phyloP scores from a whole-genome alignment of 1,139 yeast genomes.

The Kodamaea alishanica region DNA sequence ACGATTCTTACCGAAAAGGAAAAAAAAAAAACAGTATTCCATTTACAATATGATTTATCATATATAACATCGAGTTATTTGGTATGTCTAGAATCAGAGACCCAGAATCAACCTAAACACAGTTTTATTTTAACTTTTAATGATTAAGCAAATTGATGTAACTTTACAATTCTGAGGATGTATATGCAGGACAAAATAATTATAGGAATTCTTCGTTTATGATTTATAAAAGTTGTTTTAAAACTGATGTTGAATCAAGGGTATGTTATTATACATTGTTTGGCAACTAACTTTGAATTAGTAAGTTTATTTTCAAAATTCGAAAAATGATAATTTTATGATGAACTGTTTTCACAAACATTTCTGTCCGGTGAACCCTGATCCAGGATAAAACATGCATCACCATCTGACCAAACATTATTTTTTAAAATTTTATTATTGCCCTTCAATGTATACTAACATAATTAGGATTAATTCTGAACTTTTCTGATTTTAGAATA shows the following conservation, averaged over 20 bases:
- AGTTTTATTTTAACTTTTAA: conserved; percentile 1
- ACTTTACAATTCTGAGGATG: conserved; percentile 49
- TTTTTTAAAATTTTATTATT: not conserved
- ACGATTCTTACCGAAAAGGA: too few species aligned
- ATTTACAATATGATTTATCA: too few species aligned
- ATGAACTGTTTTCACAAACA: conserved; percentile 43
- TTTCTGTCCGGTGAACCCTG: conserved; percentile 61
- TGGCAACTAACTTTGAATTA: conserved; percentile 2
- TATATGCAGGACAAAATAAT: conserved; percentile 58
- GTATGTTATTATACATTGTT: conserved; percentile 3
- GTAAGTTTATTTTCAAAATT: conserved; percentile 8
- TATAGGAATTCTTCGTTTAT: conserved; percentile 66
- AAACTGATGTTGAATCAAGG: too few species aligned
- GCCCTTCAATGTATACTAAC: conserved; percentile 5
- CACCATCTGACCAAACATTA: conserved; percentile 68
- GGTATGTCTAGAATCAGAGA: conserved; percentile 8
- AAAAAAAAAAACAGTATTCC: too few species aligned
- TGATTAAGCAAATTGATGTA: conserved; percentile 15
- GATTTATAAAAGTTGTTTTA: conserved; percentile 19
- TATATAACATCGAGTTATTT: conserved; percentile 6
- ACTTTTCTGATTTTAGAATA: conserved; percentile 6
- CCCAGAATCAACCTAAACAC: not conserved
- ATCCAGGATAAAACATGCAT: conserved; percentile 77
- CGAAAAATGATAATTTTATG: conserved; percentile 18
- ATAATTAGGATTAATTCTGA: not conserved